phyloP scores from a whole-genome alignment of 441 rosid genomes.

The Adansonia grandidieri region DNA sequence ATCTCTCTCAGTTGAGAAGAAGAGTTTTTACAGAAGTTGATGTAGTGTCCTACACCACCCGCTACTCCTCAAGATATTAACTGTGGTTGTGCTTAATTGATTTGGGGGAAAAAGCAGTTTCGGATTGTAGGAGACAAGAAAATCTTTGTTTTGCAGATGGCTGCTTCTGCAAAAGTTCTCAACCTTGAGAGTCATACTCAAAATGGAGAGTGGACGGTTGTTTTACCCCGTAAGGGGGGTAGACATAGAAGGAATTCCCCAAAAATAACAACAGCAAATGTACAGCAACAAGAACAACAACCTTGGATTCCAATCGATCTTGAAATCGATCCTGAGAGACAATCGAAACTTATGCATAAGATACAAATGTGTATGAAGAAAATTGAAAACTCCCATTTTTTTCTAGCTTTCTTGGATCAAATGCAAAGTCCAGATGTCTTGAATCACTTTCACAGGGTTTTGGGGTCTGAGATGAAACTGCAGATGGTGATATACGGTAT shows the following conservation, averaged over 20 bases:
- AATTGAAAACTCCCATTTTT: slow-evolving; percentile 61
- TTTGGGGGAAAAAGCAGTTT: background rate
- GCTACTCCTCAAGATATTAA: background rate
- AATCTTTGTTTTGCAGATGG: slow-evolving; percentile 34
- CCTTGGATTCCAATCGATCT: slow-evolving; percentile 62
- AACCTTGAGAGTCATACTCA: slow-evolving; percentile 28
- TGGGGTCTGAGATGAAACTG: slow-evolving; percentile 55
- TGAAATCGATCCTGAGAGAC: slow-evolving; percentile 45
- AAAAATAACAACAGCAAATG: slow-evolving; percentile 27
- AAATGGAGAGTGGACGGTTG: slow-evolving; percentile 76
- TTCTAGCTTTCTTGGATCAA: slow-evolving; percentile 54
- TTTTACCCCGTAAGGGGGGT: slow-evolving; percentile 58
- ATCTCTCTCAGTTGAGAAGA: background rate
- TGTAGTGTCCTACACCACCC: background rate
- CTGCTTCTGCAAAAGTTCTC: slow-evolving; percentile 44
- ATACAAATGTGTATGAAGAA: slow-evolving; percentile 50
- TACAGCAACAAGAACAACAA: slow-evolving; percentile 32
- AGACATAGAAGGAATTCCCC: slow-evolving; percentile 42
- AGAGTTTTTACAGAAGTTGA: background rate
- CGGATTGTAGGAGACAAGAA: background rate
- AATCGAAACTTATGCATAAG: slow-evolving; percentile 57
- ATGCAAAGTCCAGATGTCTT: slow-evolving; percentile 51
- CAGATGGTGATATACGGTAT: slow-evolving; percentile 81
- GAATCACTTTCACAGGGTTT: slow-evolving; percentile 44
- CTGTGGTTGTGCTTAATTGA: background rate